Evolutionary conservation across 257 asterid species (phyloP), one percentile per base, ranked within the genome.

Genomic region (Ligustrum vulgare): DNA sequence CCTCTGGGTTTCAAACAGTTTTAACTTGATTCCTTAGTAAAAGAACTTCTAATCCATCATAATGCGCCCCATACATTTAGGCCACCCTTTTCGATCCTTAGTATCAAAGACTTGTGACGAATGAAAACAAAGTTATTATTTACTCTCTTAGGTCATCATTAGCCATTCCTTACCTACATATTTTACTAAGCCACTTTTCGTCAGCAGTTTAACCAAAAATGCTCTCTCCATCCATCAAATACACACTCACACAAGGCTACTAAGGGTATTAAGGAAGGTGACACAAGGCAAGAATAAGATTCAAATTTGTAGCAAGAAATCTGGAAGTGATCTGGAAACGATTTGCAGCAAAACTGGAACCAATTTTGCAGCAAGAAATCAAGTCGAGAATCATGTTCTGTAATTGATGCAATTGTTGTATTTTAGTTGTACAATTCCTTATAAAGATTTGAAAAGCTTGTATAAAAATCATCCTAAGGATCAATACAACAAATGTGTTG

Each of bases 71-170:
- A 33, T 35, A 34, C 10, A 20, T 18, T 56, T 3, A 68, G 18
- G 18, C 15, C 62, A 47, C 6, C 5, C 23, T 31, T 10, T 8
- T 23, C 70, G 22, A 32, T 47, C 8, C 62, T 75, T 39, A 54
- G 23, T 43, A 34, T 16, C 22, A 32, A 70, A 63, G 67, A 49
- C 32, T 49, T 58, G 22, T 18, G 6, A 54, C 7, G 32, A 67
- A 20, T 71, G 54, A 39, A 72, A 58, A 66, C 13, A 0, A 33
- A 72, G 67, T 71, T 80, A 71, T 49, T 32, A 43, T 31, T 37
- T 64, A 60, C 34, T 31, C 34, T 67, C 60, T 67, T 3, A 28
- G 72, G 15, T 56, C 71, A 47, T 81, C 47, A 65, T 69, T 33
- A 47, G 73, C 69, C 71, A 49, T 33, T 31, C 65, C 13, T 76